These are phyloP conservation scores for Ceratorhiza oryzae-sativae DNA, from an alignment of 1,284 basidiomycete genomes.

Conservation along the genomic window DNA sequence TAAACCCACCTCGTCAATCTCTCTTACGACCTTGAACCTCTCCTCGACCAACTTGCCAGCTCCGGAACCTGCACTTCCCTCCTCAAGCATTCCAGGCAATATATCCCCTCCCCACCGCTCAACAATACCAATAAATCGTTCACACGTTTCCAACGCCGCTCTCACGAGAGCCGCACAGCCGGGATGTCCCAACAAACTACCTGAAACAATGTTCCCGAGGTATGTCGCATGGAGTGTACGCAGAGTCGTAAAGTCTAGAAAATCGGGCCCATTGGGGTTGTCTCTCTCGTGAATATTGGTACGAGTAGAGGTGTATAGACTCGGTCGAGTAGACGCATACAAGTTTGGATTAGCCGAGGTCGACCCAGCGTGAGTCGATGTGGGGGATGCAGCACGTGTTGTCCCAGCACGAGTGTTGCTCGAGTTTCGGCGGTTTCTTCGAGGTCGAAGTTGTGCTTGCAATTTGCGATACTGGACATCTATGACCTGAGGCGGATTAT, in stretches of 20 bases:
- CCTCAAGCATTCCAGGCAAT: slow-evolving; percentile 79
- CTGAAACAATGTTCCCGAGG: slow-evolving; percentile 79
- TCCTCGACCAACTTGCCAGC: slow-evolving; percentile 69
- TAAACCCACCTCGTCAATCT: slow-evolving; percentile 73
- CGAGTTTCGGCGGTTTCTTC: slow-evolving; percentile 43
- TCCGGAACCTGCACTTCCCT: slow-evolving; percentile 68
- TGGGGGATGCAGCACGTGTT: slow-evolving; percentile 37
- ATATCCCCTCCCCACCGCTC: slow-evolving; percentile 94
- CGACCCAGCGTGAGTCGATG: slow-evolving; percentile 32
- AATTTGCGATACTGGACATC: slow-evolving; percentile 81
- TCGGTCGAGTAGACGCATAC: slow-evolving; percentile 7
- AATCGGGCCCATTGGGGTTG: slow-evolving; percentile 39
- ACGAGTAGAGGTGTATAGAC: neutral
- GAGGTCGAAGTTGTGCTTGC: slow-evolving; percentile 62
- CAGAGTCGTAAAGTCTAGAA: slow-evolving; percentile 84
- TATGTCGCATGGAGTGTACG: slow-evolving; percentile 82
- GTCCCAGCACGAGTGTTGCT: slow-evolving; percentile 41
- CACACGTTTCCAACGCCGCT: slow-evolving; percentile 80
- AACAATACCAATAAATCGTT: slow-evolving; percentile 80
- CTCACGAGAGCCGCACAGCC: slow-evolving; percentile 69
- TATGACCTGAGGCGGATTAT: slow-evolving; percentile 59
- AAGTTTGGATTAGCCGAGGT: slow-evolving; percentile 12
- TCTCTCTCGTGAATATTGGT: neutral
- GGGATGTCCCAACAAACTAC: slow-evolving; percentile 76
- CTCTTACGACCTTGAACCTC: slow-evolving; percentile 67